These are phyloP conservation scores for Ilyonectria mors-panacis DNA, from an alignment of 2,329 filamentous ascomycete genomes.

Conservation along the genomic window DNA sequence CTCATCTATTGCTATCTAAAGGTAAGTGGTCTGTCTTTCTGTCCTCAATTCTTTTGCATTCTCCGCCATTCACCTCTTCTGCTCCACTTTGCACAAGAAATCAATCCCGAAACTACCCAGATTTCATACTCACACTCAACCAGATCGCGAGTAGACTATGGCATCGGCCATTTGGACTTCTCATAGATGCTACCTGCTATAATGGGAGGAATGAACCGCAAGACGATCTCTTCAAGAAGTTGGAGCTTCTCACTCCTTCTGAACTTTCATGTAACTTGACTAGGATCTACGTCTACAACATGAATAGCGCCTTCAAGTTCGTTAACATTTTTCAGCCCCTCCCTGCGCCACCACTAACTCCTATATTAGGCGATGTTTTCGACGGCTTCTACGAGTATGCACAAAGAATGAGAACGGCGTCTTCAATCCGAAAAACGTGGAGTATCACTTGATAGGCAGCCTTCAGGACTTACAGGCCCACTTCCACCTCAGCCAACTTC, in stretches of 20 bases:
- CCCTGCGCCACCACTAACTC: slow-evolving; percentile 15
- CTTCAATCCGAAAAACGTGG: slow-evolving; percentile 75
- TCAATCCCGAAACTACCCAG: neutral
- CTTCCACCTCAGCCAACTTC: slow-evolving; percentile 76
- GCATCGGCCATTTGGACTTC: slow-evolving; percentile 77
- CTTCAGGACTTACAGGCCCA: slow-evolving; percentile 76
- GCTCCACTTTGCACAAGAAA: neutral
- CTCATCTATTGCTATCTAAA: slow-evolving; percentile 78
- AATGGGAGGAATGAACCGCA: slow-evolving; percentile 76
- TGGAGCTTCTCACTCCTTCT: slow-evolving; percentile 73
- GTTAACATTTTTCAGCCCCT: slow-evolving; percentile 36
- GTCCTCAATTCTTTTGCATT: neutral
- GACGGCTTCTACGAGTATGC: slow-evolving; percentile 73
- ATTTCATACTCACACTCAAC: neutral
- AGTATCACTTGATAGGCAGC: slow-evolving; percentile 77
- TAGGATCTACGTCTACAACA: slow-evolving; percentile 79
- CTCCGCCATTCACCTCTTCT: neutral
- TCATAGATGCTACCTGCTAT: slow-evolving; percentile 80
- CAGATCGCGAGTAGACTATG: slow-evolving; percentile 79
- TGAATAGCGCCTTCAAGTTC: slow-evolving; percentile 79
- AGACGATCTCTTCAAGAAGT: slow-evolving; percentile 75
- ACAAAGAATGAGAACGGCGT: slow-evolving; percentile 72
- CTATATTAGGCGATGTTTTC: slow-evolving; percentile 69
- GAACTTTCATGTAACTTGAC: slow-evolving; percentile 73
- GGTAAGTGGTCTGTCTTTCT: slow-evolving; percentile 54